These are phyloP conservation scores for Xerocomus amazonicus DNA, from an alignment of 1,284 basidiomycete species.

Conservation along the genomic window DNA sequence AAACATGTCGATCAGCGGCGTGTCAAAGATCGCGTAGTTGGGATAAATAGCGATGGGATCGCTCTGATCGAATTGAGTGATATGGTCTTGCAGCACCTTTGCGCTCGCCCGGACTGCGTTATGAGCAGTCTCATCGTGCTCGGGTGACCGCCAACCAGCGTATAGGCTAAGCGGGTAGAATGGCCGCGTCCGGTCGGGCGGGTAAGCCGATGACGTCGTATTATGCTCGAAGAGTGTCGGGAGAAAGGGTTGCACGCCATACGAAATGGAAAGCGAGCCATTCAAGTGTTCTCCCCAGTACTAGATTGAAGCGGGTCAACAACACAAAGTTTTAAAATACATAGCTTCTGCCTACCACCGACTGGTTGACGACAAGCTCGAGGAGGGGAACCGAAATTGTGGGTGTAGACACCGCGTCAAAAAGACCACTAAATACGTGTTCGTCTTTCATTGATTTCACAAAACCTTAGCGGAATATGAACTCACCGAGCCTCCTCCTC, in stretches of 20 bases:
- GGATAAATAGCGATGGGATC: not conserved
- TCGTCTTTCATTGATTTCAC: not conserved
- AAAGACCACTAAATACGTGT: conserved; percentile 3
- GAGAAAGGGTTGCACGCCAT: not conserved
- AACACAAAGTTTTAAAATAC: not conserved
- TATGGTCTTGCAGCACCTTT: not conserved
- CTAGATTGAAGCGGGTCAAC: not conserved
- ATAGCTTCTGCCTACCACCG: not conserved
- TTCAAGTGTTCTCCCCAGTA: not conserved
- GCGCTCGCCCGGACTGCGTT: not conserved
- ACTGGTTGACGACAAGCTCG: conserved; percentile 13
- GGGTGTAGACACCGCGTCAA: conserved; percentile 11
- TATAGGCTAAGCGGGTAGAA: too few relatives aligned
- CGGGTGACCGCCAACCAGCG: too few relatives aligned
- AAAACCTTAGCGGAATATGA: not conserved
- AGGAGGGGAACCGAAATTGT: conserved; percentile 9
- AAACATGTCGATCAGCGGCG: too few relatives aligned
- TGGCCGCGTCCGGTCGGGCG: too few relatives aligned
- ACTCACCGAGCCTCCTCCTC: not conserved
- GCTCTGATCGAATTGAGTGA: not conserved
- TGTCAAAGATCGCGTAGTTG: too few relatives aligned
- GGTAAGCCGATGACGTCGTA: too few relatives aligned
- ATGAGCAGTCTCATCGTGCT: not conserved
- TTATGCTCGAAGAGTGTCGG: too few relatives aligned
- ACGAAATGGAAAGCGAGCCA: not conserved